These are phyloP conservation scores for Wickerhamomyces sydowiorum DNA, from an alignment of 805 yeast genomes.

Conservation along the genomic window DNA sequence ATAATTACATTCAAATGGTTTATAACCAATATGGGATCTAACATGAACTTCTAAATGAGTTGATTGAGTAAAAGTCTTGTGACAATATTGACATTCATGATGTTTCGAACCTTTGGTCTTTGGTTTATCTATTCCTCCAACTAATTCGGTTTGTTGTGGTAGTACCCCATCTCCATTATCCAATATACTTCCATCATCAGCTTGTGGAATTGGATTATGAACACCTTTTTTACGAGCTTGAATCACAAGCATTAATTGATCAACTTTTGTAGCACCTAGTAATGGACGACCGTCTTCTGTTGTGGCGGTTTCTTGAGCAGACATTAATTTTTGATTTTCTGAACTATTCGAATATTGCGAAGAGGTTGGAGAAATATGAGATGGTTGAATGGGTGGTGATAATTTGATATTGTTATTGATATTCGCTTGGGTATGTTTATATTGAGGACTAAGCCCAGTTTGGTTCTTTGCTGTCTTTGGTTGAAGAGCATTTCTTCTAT, in stretches of 20 bases:
- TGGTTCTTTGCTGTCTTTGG: slow-evolving; percentile 5
- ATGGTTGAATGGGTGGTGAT: slow-evolving; percentile 5
- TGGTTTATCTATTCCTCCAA: slow-evolving; percentile 78
- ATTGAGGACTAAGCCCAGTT: slow-evolving; percentile 6
- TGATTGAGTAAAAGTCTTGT: slow-evolving; percentile 77
- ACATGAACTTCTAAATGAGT: slow-evolving; percentile 89
- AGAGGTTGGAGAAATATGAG: slow-evolving; percentile 18
- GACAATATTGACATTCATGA: slow-evolving; percentile 73
- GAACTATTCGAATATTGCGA: slow-evolving; percentile 6
- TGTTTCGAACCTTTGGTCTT: slow-evolving; percentile 39
- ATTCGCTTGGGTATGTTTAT: not conserved
- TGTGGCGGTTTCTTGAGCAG: slow-evolving; percentile 41
- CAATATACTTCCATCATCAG: slow-evolving; percentile 64
- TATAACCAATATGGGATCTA: slow-evolving; percentile 79
- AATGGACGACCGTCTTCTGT: slow-evolving; percentile 64
- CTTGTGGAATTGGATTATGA: slow-evolving; percentile 55
- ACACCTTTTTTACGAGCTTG: slow-evolving; percentile 82
- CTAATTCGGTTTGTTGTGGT: slow-evolving; percentile 58
- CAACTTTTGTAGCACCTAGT: slow-evolving; percentile 84
- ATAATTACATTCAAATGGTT: slow-evolving; percentile 74
- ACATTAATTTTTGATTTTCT: slow-evolving; percentile 27
- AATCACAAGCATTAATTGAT: slow-evolving; percentile 83
- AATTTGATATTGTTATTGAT: not conserved
- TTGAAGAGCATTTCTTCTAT: slow-evolving; percentile 9
- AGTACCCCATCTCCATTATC: slow-evolving; percentile 45